These are phyloP conservation scores for Rhizophora apiculata DNA, from an alignment of 345 rosid species.

Conservation along the genomic window DNA sequence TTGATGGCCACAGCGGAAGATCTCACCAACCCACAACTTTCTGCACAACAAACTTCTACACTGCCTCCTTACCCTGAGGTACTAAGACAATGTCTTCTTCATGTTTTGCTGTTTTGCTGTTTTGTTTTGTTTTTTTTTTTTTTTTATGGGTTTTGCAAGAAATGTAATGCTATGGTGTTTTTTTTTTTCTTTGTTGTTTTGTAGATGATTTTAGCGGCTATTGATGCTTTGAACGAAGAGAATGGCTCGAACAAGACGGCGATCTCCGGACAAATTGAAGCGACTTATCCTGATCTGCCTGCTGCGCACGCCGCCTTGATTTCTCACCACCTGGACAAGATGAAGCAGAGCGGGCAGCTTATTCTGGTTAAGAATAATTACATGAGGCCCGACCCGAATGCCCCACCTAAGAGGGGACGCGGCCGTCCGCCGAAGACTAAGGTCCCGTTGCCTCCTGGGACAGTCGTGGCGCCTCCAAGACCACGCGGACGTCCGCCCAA, in stretches of 20 bases:
- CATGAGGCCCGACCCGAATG: conserved; percentile 66
- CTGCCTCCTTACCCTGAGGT: conserved; percentile 45
- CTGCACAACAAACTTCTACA: not conserved
- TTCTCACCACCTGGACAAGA: conserved; percentile 55
- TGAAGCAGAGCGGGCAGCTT: conserved; percentile 64
- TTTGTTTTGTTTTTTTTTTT: not conserved
- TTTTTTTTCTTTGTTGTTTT: not conserved
- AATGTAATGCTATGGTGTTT: not conserved
- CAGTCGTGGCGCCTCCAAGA: conserved; percentile 39
- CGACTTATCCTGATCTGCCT: conserved; percentile 46
- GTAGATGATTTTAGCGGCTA: conserved; percentile 76
- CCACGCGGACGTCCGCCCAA: conserved; percentile 82
- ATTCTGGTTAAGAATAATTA: conserved; percentile 63
- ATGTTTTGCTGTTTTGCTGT: not conserved
- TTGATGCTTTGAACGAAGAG: conserved; percentile 50
- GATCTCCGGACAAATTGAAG: conserved; percentile 61
- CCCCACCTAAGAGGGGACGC: conserved; percentile 86
- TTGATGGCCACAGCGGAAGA: conserved; percentile 13
- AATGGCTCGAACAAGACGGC: conserved; percentile 57
- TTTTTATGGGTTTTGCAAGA: not conserved
- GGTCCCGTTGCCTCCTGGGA: conserved; percentile 21
- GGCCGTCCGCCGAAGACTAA: conserved; percentile 87
- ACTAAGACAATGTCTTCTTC: not conserved
- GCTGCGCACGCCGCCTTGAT: conserved; percentile 58
- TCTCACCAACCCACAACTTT: not conserved